These are phyloP conservation scores for Wickerhamomyces silvicola DNA, from an alignment of 805 yeast genomes.

Conservation along the genomic window DNA sequence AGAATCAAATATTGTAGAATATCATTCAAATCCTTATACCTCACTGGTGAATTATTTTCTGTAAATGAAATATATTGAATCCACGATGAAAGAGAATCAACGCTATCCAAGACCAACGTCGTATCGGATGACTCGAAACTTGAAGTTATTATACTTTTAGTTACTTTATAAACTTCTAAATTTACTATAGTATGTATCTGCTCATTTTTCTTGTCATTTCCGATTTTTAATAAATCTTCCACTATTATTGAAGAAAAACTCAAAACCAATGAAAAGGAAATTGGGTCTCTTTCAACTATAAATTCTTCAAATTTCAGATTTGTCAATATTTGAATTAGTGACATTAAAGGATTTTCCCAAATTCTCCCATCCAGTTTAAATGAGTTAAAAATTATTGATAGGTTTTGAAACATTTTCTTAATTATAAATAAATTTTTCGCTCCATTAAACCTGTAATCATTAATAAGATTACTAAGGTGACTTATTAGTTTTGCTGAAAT, in stretches of 20 bases:
- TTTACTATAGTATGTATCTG: slow-evolving; percentile 35
- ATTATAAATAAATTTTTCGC: slow-evolving; percentile 35
- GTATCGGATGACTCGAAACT: slow-evolving; percentile 10
- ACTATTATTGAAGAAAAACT: slow-evolving; percentile 39
- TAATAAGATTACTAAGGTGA: slow-evolving; percentile 10
- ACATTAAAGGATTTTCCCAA: slow-evolving; percentile 37
- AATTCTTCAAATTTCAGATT: slow-evolving; percentile 7
- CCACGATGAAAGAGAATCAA: slow-evolving; percentile 31
- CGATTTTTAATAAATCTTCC: slow-evolving; percentile 42
- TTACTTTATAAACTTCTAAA: slow-evolving; percentile 26
- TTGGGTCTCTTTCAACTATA: no score
- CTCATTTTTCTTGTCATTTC: slow-evolving; percentile 18
- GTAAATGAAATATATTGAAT: slow-evolving; percentile 31
- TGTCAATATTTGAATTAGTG: slow-evolving; percentile 17
- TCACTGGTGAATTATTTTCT: slow-evolving; percentile 18
- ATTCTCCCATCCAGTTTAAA: slow-evolving; percentile 24
- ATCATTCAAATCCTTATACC: slow-evolving; percentile 18
- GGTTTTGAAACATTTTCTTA: slow-evolving; percentile 50
- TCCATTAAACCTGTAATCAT: slow-evolving; percentile 7
- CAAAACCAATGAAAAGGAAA: slow-evolving; percentile 15
- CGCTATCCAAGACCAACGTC: slow-evolving; percentile 13
- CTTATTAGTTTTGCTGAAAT: slow-evolving; percentile 9
- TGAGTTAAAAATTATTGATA: slow-evolving; percentile 38
- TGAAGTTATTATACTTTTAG: slow-evolving; percentile 17
- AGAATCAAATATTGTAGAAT: slow-evolving; percentile 11